These are phyloP conservation scores for Salinomyces thailandicus DNA, from an alignment of 2,329 filamentous ascomycete species.

Conservation along the genomic window DNA sequence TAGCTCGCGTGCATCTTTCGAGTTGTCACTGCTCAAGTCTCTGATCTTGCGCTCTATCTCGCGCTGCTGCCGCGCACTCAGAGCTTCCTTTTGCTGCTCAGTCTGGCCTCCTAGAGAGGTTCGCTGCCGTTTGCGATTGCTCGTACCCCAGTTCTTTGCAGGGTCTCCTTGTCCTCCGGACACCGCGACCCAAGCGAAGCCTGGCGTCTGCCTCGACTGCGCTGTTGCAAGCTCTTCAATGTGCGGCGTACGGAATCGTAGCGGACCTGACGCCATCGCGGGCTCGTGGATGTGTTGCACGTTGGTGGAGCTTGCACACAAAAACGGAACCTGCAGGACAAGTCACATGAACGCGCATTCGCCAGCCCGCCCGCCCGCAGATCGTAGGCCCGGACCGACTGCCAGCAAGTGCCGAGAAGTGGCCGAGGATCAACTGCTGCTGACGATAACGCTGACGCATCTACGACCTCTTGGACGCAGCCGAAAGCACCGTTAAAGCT, in stretches of 20 bases:
- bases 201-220: conserved; percentile 59
- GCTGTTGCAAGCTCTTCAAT: conserved; percentile 71
- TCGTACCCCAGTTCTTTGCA: conserved; percentile 35
- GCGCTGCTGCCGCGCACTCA: conserved; percentile 70
- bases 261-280: conserved; percentile 14
- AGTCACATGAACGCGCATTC: conserved; percentile 2
- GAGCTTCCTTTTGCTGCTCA: conserved; percentile 43
- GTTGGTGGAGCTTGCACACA: background rate
- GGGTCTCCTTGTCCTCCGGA: conserved; percentile 47
- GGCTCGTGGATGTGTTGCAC: too few species aligned
- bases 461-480: background rate
- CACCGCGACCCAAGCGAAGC: conserved; percentile 88
- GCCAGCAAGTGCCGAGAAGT: background rate
- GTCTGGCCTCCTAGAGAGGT: conserved; percentile 32
- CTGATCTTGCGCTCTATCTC: conserved; percentile 73
- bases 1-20: conserved; percentile 31
- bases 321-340: too few species aligned
- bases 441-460: background rate
- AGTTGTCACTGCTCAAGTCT: conserved; percentile 68
- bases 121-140: conserved; percentile 58
- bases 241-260: conserved; percentile 47
- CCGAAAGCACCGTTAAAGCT: background rate
- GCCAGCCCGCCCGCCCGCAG: too few species aligned
- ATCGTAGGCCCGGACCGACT: background rate
- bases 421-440: background rate